Conservation (phyloP, 2,329 filamentous ascomycete species). For the Rhytidhysteron rufulum region DNA sequence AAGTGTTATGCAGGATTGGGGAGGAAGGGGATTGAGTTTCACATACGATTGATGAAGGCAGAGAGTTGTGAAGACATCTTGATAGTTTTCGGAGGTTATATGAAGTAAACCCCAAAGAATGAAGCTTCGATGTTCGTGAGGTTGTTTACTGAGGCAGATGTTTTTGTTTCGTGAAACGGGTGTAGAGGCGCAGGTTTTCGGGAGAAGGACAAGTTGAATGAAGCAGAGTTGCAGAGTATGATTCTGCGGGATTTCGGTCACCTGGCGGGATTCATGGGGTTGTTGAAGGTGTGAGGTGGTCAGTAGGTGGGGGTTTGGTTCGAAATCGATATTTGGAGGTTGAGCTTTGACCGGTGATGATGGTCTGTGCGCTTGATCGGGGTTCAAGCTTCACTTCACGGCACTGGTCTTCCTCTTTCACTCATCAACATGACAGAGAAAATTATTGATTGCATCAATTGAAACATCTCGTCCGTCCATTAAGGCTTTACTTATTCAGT, state of each 20-base stretch:
- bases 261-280: neutral
- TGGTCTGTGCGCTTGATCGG: too few species aligned
- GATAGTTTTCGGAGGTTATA: neutral
- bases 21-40: neutral
- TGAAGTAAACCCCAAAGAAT: too few species aligned
- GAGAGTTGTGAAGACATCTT: constrained; percentile 47
- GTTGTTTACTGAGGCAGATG: neutral
- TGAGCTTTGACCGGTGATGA: too few species aligned
- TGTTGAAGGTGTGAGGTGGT: neutral
- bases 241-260: neutral
- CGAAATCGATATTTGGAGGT: too few species aligned
- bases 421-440: too few species aligned
- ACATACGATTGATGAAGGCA: constrained; percentile 52
- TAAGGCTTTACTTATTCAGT: too few species aligned
- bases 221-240: neutral
- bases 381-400: too few species aligned
- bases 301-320: too few species aligned
- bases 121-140: neutral
- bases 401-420: too few species aligned
- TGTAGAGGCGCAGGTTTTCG: neutral
- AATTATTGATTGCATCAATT: too few species aligned
- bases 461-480: too few species aligned
- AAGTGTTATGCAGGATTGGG: constrained; percentile 9
- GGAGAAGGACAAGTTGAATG: neutral
- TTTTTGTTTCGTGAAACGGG: neutral